Evolutionary conservation across 2,329 filamentous ascomycete genomes (phyloP).

Genomic region (Dothideomycetes sp.): DNA sequence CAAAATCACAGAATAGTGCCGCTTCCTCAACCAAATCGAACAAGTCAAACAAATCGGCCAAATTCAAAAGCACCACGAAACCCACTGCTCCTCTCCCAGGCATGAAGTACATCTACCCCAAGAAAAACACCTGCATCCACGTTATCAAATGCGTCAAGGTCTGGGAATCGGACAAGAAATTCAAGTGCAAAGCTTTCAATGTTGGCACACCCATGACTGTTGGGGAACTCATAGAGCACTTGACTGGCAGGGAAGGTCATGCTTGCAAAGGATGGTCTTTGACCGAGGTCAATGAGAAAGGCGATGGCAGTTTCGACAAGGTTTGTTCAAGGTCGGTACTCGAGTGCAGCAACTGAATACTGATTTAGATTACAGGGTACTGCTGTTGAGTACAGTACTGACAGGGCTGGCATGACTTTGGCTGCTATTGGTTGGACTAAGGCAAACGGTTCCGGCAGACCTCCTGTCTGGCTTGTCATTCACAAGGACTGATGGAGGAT

Average conservation of each 20-base stretch:
- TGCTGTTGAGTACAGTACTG: constrained; percentile 21
- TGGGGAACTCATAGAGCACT: constrained; percentile 23
- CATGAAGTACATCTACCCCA: constrained; percentile 23
- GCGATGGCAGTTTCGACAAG: constrained; percentile 24
- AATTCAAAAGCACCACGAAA: constrained; percentile 9
- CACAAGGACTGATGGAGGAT: constrained; percentile 19
- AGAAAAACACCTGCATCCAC: constrained; percentile 23
- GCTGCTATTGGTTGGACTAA: constrained; percentile 25
- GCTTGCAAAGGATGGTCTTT: constrained; percentile 23
- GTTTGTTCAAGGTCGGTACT: constrained; percentile 16
- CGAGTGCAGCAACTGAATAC: not conserved
- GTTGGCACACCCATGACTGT: constrained; percentile 21
- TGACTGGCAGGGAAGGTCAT: constrained; percentile 17
- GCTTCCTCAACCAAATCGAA: constrained; percentile 3
- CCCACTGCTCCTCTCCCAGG: constrained; percentile 12
- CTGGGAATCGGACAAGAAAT: constrained; percentile 18
- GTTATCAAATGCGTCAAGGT: constrained; percentile 22
- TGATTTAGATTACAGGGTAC: constrained; percentile 18
- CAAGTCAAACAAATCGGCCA: constrained; percentile 3
- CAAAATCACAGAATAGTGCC: constrained; percentile 1
- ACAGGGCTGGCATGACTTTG: constrained; percentile 23
- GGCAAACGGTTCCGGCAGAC: constrained; percentile 22
- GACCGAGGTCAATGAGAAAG: constrained; percentile 26
- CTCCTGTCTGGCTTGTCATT: constrained; percentile 29
- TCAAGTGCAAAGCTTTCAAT: constrained; percentile 26